A percentile compares a stretch with the other conserved stretches of the same genome.
Conservation (phyloP, 2,329 filamentous ascomycete genomes). For the Alternaria sp. region DNA sequence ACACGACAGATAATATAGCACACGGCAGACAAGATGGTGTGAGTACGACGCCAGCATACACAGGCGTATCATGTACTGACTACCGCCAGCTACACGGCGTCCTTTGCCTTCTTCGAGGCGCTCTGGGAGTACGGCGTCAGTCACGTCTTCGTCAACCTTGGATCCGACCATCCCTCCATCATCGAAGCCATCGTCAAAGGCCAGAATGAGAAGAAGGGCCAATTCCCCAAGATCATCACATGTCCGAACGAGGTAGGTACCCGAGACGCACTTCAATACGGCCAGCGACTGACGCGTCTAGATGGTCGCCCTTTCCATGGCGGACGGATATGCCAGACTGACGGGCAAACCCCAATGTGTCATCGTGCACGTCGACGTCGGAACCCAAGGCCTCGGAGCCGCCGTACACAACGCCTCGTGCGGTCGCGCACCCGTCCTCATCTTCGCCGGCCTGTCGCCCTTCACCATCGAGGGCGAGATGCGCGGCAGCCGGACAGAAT, state of each 20-base stretch:
- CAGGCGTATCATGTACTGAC: neutral
- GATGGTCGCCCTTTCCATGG: slow-evolving; percentile 87
- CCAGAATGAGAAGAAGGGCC: slow-evolving; percentile 67
- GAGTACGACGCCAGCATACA: neutral
- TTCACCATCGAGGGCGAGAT: slow-evolving; percentile 80
- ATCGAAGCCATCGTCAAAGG: slow-evolving; percentile 82
- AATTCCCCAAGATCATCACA: slow-evolving; percentile 76
- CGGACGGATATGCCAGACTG: slow-evolving; percentile 75
- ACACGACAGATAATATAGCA: neutral
- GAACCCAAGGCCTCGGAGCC: slow-evolving; percentile 77
- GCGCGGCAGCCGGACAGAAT: slow-evolving; percentile 74
- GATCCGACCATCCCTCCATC: slow-evolving; percentile 77
- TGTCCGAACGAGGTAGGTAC: slow-evolving; percentile 74
- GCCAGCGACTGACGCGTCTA: slow-evolving; percentile 41
- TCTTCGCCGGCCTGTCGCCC: slow-evolving; percentile 79
- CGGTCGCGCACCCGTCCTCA: slow-evolving; percentile 74
- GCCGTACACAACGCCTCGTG: slow-evolving; percentile 81
- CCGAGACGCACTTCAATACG: neutral
- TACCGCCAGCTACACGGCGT: slow-evolving; percentile 67
- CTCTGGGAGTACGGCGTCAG: slow-evolving; percentile 66
- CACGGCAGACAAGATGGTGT: slow-evolving; percentile 29
- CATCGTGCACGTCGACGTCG: slow-evolving; percentile 81
- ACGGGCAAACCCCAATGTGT: slow-evolving; percentile 77
- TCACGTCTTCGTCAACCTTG: slow-evolving; percentile 68
- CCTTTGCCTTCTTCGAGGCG: slow-evolving; percentile 82